A percentile compares a stretch with the other conserved stretches of the same genome.
These are phyloP conservation scores for Henckelia pumila DNA, from an alignment of 257 asterid genomes.

Conservation along the genomic window DNA sequence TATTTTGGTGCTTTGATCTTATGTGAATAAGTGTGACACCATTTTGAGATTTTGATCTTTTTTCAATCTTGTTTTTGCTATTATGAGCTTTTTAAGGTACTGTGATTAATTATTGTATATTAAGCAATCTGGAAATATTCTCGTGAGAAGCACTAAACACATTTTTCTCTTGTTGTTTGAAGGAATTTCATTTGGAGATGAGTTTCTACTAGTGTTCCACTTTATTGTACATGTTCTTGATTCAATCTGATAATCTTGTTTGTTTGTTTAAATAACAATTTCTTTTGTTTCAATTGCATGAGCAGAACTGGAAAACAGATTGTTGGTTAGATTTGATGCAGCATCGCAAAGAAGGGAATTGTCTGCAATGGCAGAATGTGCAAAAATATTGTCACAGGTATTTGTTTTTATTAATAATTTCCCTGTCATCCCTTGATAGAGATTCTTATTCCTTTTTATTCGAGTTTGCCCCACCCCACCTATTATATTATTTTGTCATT, in stretches of 20 bases:
- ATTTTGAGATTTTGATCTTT: too few relatives aligned
- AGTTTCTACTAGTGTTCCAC: not conserved
- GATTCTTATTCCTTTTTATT: too few relatives aligned
- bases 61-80: too few relatives aligned
- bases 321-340: constrained; percentile 81
- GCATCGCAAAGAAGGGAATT: constrained; percentile 92
- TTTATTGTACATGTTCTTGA: not conserved
- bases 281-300: constrained; percentile 26
- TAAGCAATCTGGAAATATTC: too few relatives aligned
- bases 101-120: not conserved
- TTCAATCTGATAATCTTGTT: too few relatives aligned
- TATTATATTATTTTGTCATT: too few relatives aligned
- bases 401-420: too few relatives aligned
- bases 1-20: not conserved
- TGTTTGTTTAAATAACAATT: constrained; percentile 1
- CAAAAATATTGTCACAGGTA: constrained; percentile 94
- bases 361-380: constrained; percentile 98
- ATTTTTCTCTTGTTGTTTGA: too few relatives aligned
- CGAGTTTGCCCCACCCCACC: too few relatives aligned
- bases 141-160: not conserved
- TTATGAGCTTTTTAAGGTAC: not conserved
- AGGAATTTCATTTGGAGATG: not conserved
- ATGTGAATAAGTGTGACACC: not conserved
- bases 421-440: too few relatives aligned
- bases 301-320: constrained; percentile 94